Base-by-base conservation (phyloP, 805 yeast species). In the Priceomyces carsonii region DNA sequence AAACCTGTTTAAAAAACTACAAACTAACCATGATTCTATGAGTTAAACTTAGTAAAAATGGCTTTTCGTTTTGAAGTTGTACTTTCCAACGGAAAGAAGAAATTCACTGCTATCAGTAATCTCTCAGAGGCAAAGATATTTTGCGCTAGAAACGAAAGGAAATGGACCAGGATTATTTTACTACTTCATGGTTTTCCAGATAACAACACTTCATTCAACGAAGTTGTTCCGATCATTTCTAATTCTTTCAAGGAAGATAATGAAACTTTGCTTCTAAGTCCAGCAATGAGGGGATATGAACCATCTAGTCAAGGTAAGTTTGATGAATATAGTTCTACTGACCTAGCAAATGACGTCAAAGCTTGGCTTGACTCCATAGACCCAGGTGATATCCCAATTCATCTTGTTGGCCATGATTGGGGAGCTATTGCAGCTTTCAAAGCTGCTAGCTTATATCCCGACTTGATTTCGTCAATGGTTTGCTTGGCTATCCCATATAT, bases 321-420 rank as follows among this genome's bases (percentile, higher is more conserved):
- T 5, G 20, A 36, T 19, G 56, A 56, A 23, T 62, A 65, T 42
- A 45, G 48, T 16, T 41, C 61, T 23, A 28, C 40, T 14, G 57
- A 63, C 37, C 35, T 64, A 8, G 70, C 71, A 5, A 41, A 42
- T 5, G 73, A 67, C 39, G 54, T 66, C 17, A 33, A 38, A 30
- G 51, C 55, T 23, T 67, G 69, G 63, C 61, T 64, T 24, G 32
- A 31, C 16, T 34, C 40, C 30, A 35, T 61, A 15, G 44, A 39
- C 13, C 53, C 55, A 18, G 33, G 35, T 14, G 29, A 31, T 8
- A 40, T 49, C 12, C 63, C 66, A 3, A 61, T 66, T 8, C 69
- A 66, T 42, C 37, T 67, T 23, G 55, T 67, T 10, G 71, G 71
- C 16, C 73, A 67, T 43, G 73, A 67, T 44, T 67, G 73, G 73